Evolutionary conservation across 805 yeast genomes (phyloP).

Genomic region (Cyberlindnera mrakii): DNA sequence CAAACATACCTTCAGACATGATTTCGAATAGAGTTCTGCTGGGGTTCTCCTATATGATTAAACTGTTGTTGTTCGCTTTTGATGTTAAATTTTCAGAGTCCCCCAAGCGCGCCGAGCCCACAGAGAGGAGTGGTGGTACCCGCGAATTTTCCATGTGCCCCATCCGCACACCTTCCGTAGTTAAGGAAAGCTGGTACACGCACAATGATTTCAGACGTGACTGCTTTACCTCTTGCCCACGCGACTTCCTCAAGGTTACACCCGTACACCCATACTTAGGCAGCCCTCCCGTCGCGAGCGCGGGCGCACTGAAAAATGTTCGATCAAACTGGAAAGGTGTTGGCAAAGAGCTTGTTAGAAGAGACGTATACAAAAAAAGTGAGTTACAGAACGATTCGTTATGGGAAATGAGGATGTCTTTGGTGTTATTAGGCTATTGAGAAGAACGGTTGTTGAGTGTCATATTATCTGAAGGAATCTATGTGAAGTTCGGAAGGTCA

Average conservation of each 20-base stretch:
- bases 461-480: no score
- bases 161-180: constrained; percentile 6
- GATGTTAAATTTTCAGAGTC: constrained; percentile 17
- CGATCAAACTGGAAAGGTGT: not conserved
- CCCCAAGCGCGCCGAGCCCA: not conserved
- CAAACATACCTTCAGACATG: constrained; percentile 27
- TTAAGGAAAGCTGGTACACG: not conserved
- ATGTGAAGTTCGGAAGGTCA: no score
- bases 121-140: not conserved
- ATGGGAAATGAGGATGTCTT: not conserved
- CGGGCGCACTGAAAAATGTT: constrained; percentile 10
- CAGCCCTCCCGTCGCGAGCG: constrained; percentile 1
- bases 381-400: constrained; percentile 2
- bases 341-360: not conserved
- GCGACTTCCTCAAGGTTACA: not conserved
- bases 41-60: not conserved
- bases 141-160: not conserved
- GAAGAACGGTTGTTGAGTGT: no score
- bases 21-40: constrained; percentile 11
- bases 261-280: constrained; percentile 1
- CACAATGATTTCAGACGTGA: not conserved
- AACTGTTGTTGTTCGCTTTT: constrained; percentile 3
- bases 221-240: not conserved
- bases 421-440: not conserved
- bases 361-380: constrained; percentile 9